A percentile compares a stretch with the other conserved stretches of the same genome.
Conservation (phyloP, 177 flowering plant genomes). For the Vitis hybrid region DNA sequence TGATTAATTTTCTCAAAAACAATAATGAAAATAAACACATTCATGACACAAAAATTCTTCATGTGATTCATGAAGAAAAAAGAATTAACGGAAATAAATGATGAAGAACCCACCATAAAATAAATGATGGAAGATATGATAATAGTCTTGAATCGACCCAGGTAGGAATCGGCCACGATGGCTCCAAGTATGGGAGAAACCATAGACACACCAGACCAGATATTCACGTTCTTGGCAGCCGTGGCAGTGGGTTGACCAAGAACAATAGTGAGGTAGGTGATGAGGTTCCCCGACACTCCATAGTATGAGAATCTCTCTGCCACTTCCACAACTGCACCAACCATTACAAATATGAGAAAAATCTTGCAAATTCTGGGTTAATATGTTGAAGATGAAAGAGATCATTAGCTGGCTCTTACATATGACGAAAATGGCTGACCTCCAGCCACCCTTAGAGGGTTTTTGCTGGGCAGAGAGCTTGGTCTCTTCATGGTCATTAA, state of each 20-base stretch:
- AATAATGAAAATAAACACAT: background rate
- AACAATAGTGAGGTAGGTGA: conserved; percentile 45
- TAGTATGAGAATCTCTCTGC: conserved; percentile 60
- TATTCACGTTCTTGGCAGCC: conserved; percentile 58
- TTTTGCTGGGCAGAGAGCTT: background rate
- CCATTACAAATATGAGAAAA: background rate
- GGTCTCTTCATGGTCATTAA: background rate
- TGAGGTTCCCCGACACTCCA: conserved; percentile 53
- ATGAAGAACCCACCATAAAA: conserved; percentile 14
- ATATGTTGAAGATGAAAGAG: background rate
- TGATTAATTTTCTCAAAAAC: no score
- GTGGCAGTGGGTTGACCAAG: conserved; percentile 30
- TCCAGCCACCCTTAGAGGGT: conserved; percentile 42
- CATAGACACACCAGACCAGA: conserved; percentile 55
- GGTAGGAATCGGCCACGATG: conserved; percentile 55
- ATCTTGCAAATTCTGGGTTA: background rate
- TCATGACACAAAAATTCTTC: background rate
- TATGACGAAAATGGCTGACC: conserved; percentile 48
- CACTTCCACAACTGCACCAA: conserved; percentile 50
- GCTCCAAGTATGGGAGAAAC: conserved; percentile 62
- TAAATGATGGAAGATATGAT: conserved; percentile 39
- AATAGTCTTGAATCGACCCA: conserved; percentile 61
- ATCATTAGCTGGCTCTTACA: conserved; percentile 16
- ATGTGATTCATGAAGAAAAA: no score
- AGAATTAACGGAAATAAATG: no score